Conservation (phyloP, 2,329 filamentous ascomycete species). For the Tricladium varicosporioides region DNA sequence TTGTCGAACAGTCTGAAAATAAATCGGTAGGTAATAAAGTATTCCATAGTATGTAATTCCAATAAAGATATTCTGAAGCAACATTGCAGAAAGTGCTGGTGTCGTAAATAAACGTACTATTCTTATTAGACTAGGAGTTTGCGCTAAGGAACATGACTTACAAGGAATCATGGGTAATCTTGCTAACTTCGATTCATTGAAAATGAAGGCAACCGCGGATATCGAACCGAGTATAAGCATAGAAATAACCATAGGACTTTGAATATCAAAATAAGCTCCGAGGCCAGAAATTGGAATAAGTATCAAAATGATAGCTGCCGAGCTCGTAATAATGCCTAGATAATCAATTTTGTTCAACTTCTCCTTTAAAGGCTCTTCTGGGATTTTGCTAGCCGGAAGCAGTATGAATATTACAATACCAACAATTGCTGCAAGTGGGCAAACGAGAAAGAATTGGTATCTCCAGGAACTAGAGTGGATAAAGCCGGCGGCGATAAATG, state of each 20-base stretch:
- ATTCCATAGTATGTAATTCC: no score
- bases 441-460: slow-evolving; percentile 24
- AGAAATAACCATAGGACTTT: background rate
- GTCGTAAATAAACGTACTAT: no score
- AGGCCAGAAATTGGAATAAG: background rate
- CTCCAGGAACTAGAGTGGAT: slow-evolving; percentile 15
- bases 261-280: background rate
- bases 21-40: slow-evolving; percentile 34
- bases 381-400: background rate
- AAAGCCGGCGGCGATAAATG: slow-evolving; percentile 28
- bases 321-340: background rate
- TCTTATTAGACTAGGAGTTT: no score
- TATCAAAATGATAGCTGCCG: background rate
- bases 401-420: background rate
- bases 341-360: background rate
- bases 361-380: background rate
- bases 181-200: no score
- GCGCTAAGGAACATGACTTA: no score
- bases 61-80: no score
- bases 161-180: no score
- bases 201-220: no score
- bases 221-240: no score
- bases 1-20: slow-evolving; percentile 28
- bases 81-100: no score
- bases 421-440: slow-evolving; percentile 15